Percentiles rank a stretch among this genome's conserved stretches.
phyloP scores from a whole-genome alignment of 345 rosid genomes.

The Citrus reticulata region DNA sequence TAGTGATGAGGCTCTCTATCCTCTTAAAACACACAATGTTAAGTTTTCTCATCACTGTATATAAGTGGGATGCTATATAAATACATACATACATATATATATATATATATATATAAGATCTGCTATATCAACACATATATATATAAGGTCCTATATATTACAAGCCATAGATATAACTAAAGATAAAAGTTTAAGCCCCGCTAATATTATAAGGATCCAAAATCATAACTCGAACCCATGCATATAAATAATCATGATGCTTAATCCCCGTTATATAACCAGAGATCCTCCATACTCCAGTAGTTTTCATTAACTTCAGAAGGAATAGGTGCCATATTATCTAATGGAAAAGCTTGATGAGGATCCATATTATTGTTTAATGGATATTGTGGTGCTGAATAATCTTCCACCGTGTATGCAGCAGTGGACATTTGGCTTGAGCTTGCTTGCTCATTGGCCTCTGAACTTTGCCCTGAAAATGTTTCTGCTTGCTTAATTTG shows the following conservation, averaged over 20 bases:
- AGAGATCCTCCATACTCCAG: constrained; percentile 85
- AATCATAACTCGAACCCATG: background rate
- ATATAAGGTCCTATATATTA: background rate
- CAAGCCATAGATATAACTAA: background rate
- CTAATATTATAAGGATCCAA: background rate
- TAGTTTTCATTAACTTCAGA: constrained; percentile 50
- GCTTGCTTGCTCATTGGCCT: constrained; percentile 40
- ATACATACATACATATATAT: background rate
- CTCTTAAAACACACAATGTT: background rate
- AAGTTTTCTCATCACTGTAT: background rate
- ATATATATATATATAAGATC: background rate
- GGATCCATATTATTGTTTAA: constrained; percentile 4
- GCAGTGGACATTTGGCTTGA: constrained; percentile 43
- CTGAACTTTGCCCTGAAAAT: constrained; percentile 38
- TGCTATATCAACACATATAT: too few relatives aligned
- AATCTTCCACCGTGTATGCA: constrained; percentile 44
- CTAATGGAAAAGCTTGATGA: constrained; percentile 15
- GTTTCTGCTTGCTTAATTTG: constrained; percentile 62
- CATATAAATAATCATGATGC: background rate
- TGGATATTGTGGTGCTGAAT: constrained; percentile 43
- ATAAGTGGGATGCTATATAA: background rate
- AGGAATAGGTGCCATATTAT: background rate
- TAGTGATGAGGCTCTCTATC: too few relatives aligned
- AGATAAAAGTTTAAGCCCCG: background rate
- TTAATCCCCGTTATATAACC: constrained; percentile 52